phyloP scores from a whole-genome alignment of 768 basidiomycete genomes.

The Cystofilobasidium macerans region DNA sequence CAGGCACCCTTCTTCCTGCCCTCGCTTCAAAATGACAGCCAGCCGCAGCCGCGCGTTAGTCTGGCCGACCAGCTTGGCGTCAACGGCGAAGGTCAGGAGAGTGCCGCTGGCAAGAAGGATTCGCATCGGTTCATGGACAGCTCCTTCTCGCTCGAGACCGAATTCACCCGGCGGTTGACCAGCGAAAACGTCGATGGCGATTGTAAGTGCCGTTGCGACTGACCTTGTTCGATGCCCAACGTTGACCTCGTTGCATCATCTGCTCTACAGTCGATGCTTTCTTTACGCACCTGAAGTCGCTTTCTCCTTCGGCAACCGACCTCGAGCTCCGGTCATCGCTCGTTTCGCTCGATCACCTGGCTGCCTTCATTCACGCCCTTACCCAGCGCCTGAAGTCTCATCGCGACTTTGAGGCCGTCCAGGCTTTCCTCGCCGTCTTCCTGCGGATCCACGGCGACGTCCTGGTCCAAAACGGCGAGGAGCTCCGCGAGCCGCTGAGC shows the following conservation, averaged over 20 bases:
- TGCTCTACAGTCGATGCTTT: constrained; percentile 56
- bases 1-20: constrained; percentile 96
- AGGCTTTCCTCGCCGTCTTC: constrained; percentile 74
- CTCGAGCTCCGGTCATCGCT: constrained; percentile 63
- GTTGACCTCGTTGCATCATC: neutral
- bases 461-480: constrained; percentile 52
- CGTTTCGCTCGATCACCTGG: constrained; percentile 54
- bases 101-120: constrained; percentile 42
- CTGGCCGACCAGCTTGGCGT: constrained; percentile 43
- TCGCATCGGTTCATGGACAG: constrained; percentile 23
- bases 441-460: constrained; percentile 73
- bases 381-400: constrained; percentile 60
- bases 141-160: constrained; percentile 39
- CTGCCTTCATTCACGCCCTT: constrained; percentile 62
- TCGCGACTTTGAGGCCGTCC: constrained; percentile 89
- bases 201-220: constrained; percentile 48
- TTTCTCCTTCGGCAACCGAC: constrained; percentile 84
- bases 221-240: no score
- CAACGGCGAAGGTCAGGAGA: constrained; percentile 44
- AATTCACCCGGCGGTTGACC: constrained; percentile 57
- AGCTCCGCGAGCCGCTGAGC: constrained; percentile 52
- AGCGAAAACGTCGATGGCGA: constrained; percentile 50
- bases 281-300: constrained; percentile 69
- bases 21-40: constrained; percentile 53
- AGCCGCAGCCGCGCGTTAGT: constrained; percentile 72